Evolutionary conservation across 441 rosid species (phyloP), one percentile per base, ranked within the genome.

Genomic region (Mallotus repandus): DNA sequence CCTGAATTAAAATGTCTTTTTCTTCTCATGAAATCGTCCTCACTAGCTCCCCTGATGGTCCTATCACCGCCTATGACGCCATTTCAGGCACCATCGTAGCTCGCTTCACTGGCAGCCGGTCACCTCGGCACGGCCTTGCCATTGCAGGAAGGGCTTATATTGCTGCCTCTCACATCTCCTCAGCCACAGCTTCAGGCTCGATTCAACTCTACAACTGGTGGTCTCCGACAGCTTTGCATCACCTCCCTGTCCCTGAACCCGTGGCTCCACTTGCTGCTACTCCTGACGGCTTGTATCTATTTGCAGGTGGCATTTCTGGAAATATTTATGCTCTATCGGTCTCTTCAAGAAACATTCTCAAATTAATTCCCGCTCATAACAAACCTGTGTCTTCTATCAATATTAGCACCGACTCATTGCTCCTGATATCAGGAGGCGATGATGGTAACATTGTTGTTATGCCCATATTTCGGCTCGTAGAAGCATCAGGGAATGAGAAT

Each of bases 201-300:
- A 76, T 84, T 72, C 84, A 83, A 72, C 84, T 83, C 60, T 86
- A 86, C 77, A 80, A 75, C 63, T 83, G 85, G 84, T 83, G 86
- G 84, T 83, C 86, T n/a, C 49, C 85, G 0, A 73, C 83, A 1
- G 79, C 82, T 43, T 38, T 78, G 56, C 85, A 84, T 69, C 76
- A 69, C 21, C 71, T 86, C 15, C 85, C 83, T 55, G 63, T 83
- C 49, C 86, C 88, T 18, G 88, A 84, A 71, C 82, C 90, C 7
- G 86, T 81, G 38, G 88, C 86, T 49, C 84, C 87, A 12, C 73
- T 86, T 1, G 76, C 72, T 7, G 71, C 86, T 18, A 72, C 79
- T 14, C 70, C 76, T n/a, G 84, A 86, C 55, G 88, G 82, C 49
- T 63, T 53, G 8, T 80, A 54, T 71, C 38, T 85, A 8, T 84